Conservation (phyloP, 257 asterid genomes). For the Nicotiana tabacum region DNA sequence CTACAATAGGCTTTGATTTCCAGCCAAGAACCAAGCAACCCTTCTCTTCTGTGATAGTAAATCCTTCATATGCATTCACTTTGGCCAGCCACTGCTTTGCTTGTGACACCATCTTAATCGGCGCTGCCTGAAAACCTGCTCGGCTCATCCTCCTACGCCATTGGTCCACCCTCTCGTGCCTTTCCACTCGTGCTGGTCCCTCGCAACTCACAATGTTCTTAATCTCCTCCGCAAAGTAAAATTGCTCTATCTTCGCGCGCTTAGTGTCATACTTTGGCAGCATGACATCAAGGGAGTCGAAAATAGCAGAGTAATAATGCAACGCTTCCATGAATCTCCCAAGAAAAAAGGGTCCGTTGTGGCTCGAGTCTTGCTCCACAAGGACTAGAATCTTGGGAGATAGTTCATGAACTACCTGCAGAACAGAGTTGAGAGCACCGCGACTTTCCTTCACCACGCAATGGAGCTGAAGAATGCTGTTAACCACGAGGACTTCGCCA, state of each 20-base stretch:
- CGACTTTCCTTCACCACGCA: slow-evolving; percentile 81
- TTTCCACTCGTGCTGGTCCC: slow-evolving; percentile 74
- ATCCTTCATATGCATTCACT: slow-evolving; percentile 50
- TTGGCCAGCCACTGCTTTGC: slow-evolving; percentile 64
- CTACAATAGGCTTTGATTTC: slow-evolving; percentile 83
- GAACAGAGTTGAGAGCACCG: slow-evolving; percentile 65
- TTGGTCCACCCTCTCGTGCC: slow-evolving; percentile 83
- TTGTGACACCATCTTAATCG: slow-evolving; percentile 55
- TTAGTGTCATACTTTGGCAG: slow-evolving; percentile 69
- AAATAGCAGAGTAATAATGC: slow-evolving; percentile 73
- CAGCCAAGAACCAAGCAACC: slow-evolving; percentile 82
- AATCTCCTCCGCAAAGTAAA: slow-evolving; percentile 78
- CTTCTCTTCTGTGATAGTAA: slow-evolving; percentile 70
- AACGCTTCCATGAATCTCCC: slow-evolving; percentile 86
- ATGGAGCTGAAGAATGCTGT: slow-evolving; percentile 68
- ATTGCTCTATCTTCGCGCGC: slow-evolving; percentile 78
- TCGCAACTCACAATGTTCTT: slow-evolving; percentile 83
- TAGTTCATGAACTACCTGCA: slow-evolving; percentile 53
- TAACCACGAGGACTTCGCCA: slow-evolving; percentile 58
- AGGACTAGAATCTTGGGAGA: slow-evolving; percentile 56
- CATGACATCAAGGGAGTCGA: slow-evolving; percentile 68
- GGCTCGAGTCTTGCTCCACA: slow-evolving; percentile 85
- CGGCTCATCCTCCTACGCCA: slow-evolving; percentile 93
- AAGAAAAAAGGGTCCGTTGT: slow-evolving; percentile 73
- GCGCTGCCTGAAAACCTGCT: slow-evolving; percentile 64